A percentile compares a stretch with the other conserved stretches of the same genome.
These are phyloP conservation scores for Calophaca sinica DNA, from an alignment of 306 rosid species.

Conservation along the genomic window DNA sequence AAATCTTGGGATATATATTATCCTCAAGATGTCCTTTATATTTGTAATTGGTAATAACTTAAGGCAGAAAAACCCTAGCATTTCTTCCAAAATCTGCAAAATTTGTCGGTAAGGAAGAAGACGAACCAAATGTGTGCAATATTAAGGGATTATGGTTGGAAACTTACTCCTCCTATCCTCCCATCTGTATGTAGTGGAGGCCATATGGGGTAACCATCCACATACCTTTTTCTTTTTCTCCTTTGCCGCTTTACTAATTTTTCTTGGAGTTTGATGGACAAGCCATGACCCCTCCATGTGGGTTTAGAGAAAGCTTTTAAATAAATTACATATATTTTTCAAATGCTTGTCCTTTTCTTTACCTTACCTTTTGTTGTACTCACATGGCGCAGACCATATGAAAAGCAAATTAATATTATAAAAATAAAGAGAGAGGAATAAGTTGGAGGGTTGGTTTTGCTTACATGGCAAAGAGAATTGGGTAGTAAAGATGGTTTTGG, in stretches of 20 bases:
- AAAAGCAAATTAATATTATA: slow-evolving; percentile 40
- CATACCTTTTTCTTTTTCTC: slow-evolving; percentile 46
- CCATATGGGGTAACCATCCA: slow-evolving; percentile 58
- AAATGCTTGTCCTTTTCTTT: slow-evolving; percentile 69
- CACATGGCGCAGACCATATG: slow-evolving; percentile 62
- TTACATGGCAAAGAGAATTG: slow-evolving; percentile 46
- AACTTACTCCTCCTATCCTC: slow-evolving; percentile 24
- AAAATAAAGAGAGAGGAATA: slow-evolving; percentile 22
- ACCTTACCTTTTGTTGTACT: slow-evolving; percentile 58
- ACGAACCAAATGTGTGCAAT: slow-evolving; percentile 44
- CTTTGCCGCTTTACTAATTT: slow-evolving; percentile 52
- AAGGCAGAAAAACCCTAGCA: neutral
- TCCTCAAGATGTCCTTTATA: too few species aligned
- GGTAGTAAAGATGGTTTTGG: slow-evolving; percentile 43
- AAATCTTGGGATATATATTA: too few species aligned
- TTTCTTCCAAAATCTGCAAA: slow-evolving; percentile 36
- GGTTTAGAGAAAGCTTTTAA: slow-evolving; percentile 57
- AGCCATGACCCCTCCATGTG: slow-evolving; percentile 88
- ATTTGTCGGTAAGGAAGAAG: slow-evolving; percentile 57
- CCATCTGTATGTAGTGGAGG: slow-evolving; percentile 51
- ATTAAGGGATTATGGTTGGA: slow-evolving; percentile 35
- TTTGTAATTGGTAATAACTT: neutral
- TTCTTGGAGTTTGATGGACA: slow-evolving; percentile 70
- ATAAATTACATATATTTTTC: slow-evolving; percentile 42
- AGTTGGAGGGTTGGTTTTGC: slow-evolving; percentile 40